Percentiles rank a stretch among this genome's conserved stretches.
These are phyloP conservation scores for Panicum miliaceum DNA, from an alignment of 176 grass and related monocot species.

Conservation along the genomic window DNA sequence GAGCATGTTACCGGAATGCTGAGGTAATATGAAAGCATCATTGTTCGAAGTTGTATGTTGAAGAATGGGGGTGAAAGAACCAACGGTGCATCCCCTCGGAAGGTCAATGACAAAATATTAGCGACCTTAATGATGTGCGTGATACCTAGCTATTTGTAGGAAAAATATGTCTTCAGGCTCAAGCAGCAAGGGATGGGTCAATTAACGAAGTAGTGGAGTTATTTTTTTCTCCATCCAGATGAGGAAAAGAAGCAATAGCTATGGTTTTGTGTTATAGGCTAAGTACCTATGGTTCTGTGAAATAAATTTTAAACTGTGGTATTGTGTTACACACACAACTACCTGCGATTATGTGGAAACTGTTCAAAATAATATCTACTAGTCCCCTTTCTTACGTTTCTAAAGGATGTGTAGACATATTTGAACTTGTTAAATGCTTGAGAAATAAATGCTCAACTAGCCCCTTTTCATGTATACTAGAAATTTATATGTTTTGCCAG, in stretches of 20 bases:
- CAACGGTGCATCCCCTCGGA: background rate
- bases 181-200: background rate
- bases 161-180: background rate
- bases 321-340: background rate
- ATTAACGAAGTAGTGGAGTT: background rate
- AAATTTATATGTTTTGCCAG: background rate
- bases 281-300: background rate
- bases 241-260: background rate
- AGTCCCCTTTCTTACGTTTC: constrained; percentile 2
- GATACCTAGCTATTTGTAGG: background rate
- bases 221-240: background rate
- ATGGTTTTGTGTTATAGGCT: background rate
- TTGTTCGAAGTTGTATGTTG: background rate
- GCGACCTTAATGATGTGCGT: background rate
- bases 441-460: background rate
- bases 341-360: background rate
- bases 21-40: background rate
- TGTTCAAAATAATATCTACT: background rate
- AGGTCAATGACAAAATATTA: background rate
- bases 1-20: background rate
- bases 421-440: constrained; percentile 14
- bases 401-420: background rate
- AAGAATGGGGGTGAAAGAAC: background rate
- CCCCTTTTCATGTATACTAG: background rate
- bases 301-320: background rate